Percentiles rank a stretch among this genome's conserved stretches.
Evolutionary conservation across 441 rosid species (phyloP).

Genomic region (Corymbia calophylla): DNA sequence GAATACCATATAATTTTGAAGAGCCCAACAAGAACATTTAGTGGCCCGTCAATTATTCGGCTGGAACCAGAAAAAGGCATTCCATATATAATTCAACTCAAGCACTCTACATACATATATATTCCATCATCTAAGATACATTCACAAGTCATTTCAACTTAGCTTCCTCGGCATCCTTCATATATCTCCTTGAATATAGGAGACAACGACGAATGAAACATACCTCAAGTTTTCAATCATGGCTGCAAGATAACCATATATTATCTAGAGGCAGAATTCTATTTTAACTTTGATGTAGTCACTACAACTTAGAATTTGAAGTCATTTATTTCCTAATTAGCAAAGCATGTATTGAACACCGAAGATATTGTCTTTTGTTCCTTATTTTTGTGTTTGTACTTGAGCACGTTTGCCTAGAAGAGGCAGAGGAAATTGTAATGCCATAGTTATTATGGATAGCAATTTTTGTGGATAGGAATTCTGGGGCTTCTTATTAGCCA

Average conservation of each 20-base stretch:
- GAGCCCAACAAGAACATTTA: not conserved
- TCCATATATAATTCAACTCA: not conserved
- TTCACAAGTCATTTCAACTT: not conserved
- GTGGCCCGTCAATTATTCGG: not conserved
- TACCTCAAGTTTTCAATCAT: not conserved
- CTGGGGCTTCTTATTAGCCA: not conserved
- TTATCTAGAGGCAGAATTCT: not conserved
- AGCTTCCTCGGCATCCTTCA: not conserved
- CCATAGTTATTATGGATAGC: not conserved
- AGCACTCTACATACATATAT: not conserved
- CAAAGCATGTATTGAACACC: not conserved
- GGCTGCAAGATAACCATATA: not conserved
- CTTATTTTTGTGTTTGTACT: too few species aligned
- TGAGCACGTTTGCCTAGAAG: not conserved
- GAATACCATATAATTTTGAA: not conserved
- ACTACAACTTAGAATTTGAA: not conserved
- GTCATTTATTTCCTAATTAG: not conserved
- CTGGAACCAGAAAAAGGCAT: not conserved
- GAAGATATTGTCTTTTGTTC: not conserved
- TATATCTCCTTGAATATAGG: not conserved
- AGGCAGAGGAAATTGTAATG: not conserved
- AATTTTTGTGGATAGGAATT: not conserved
- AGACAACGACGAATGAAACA: fast-evolving
- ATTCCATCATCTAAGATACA: not conserved
- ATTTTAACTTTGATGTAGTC: not conserved